Evolutionary conservation across 805 yeast genomes (phyloP), one percentile per base, ranked within the genome.

Genomic region (Hanseniaspora pseudoguilliermondii): DNA sequence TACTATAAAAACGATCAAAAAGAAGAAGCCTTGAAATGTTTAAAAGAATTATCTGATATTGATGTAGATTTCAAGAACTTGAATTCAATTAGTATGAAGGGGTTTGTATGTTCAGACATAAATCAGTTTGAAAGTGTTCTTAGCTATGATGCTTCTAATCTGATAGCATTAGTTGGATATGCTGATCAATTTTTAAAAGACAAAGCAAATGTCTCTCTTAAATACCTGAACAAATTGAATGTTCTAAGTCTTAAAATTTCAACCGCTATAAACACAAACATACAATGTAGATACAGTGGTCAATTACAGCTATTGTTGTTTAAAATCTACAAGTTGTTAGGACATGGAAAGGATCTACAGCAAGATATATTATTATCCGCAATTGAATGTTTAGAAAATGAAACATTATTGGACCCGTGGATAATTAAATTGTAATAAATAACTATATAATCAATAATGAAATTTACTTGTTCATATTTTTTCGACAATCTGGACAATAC

Each of bases 401-500:
- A 53, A 18, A 46, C 50, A 35, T 6, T 53, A 8, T n/a, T 53
- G 27, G 56, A 53, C 32, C 56, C 56, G 2, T 53, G 56, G 56
- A 53, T 53, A 29, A 13, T 53, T 15, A 53, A 53, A 46, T 53
- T 53, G 27, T 43, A 20, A 46, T 32, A n/a, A 21, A 2, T 51
- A n/a, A 35, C 5, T 35, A 38, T 39, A 39, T 25, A 38, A 27
- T 44, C 8, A 15, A 23, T 27, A 15, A n/a, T 18, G 27, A 43
- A 18, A 25, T 35, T 38, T 25, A 32, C 40, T 46, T 52, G 36
- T 27, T 46, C 34, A 46, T 49, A 47, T 66, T 70, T 47, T 70
- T 72, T 42, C 68, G 69, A 73, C 97, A 90, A 54, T 83, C 84
- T 0, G 96, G 87, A 71, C 98, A 91, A 67, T 81, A 90, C 98